Evolutionary conservation across 1,284 basidiomycete genomes (phyloP).

Genomic region (Pseudozyma pruni): DNA sequence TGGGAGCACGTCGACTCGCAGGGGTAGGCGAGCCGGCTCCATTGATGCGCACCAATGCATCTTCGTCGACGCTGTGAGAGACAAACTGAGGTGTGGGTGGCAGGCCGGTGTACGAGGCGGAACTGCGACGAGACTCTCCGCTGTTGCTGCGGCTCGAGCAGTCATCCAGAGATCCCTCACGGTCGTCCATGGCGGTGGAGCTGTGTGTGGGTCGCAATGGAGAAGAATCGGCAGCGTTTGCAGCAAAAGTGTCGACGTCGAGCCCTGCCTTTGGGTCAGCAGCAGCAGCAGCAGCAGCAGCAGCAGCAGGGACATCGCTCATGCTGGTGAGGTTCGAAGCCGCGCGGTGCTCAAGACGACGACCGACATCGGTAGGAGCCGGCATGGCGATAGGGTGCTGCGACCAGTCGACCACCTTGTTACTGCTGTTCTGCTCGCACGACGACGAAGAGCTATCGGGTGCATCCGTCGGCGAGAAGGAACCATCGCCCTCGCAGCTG

Average conservation of each 20-base stretch:
- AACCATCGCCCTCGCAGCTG: slow-evolving; percentile 43
- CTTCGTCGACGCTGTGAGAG: slow-evolving; percentile 36
- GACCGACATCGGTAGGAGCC: too few relatives aligned
- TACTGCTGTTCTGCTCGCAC: slow-evolving; percentile 23
- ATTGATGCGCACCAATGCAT: neutral
- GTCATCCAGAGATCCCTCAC: slow-evolving; percentile 40
- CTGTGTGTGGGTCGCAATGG: slow-evolving; percentile 15
- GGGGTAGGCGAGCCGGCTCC: slow-evolving; percentile 34
- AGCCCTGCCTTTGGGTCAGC: slow-evolving; percentile 19
- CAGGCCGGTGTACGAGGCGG: slow-evolving; percentile 55
- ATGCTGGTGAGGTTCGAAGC: slow-evolving; percentile 34
- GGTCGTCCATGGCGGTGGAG: slow-evolving; percentile 33
- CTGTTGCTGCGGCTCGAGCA: slow-evolving; percentile 52
- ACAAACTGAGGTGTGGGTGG: slow-evolving; percentile 55
- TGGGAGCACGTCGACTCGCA: slow-evolving; percentile 20
- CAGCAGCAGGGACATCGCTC: slow-evolving; percentile 39
- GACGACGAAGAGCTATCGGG: slow-evolving; percentile 20
- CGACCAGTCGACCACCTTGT: slow-evolving; percentile 27
- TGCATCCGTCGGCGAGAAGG: slow-evolving; percentile 34
- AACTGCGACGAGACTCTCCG: slow-evolving; percentile 48
- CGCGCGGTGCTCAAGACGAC: slow-evolving; percentile 10
- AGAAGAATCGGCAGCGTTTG: slow-evolving; percentile 13
- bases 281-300: too few relatives aligned
- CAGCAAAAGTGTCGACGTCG: slow-evolving; percentile 21
- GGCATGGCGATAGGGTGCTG: slow-evolving; percentile 24